Conservation (phyloP, 169 alveolate genomes). For the Plasmodium fragile region DNA sequence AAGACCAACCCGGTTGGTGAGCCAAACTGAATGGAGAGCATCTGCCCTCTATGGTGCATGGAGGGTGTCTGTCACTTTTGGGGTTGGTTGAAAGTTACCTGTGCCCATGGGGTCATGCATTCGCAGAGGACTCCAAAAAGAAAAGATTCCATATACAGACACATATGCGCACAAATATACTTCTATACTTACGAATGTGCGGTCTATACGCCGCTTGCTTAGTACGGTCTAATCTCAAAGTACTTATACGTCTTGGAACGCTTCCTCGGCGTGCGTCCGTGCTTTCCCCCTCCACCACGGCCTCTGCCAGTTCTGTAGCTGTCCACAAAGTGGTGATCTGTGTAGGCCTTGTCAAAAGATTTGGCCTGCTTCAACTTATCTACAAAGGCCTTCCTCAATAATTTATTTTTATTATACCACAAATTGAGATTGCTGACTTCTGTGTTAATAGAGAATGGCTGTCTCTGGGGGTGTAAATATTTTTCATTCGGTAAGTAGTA, state of each 20-base stretch:
- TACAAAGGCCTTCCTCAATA: conserved; percentile 46
- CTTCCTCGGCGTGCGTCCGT: conserved; percentile 86
- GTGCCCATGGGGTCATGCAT: background rate
- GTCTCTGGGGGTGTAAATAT: conserved; percentile 65
- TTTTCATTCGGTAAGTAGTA: conserved; percentile 82
- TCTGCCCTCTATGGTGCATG: background rate
- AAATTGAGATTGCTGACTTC: conserved; percentile 72
- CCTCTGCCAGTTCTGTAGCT: conserved; percentile 87
- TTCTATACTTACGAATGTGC: background rate
- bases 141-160: too few species aligned
- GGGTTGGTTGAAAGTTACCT: background rate
- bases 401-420: conserved; percentile 77
- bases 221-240: conserved; percentile 84
- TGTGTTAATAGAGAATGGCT: conserved; percentile 83
- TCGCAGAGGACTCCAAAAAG: background rate
- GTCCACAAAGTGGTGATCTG: conserved; percentile 83
- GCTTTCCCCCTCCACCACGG: conserved; percentile 91
- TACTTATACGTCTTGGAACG: conserved; percentile 88
- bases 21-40: background rate
- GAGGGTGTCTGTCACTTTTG: background rate
- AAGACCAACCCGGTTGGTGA: background rate
- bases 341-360: conserved; percentile 84
- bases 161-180: background rate
- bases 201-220: background rate
- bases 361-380: conserved; percentile 79